Evolutionary conservation across 129 eudicot species (phyloP).

Genomic region (Scalesia atractyloides): DNA sequence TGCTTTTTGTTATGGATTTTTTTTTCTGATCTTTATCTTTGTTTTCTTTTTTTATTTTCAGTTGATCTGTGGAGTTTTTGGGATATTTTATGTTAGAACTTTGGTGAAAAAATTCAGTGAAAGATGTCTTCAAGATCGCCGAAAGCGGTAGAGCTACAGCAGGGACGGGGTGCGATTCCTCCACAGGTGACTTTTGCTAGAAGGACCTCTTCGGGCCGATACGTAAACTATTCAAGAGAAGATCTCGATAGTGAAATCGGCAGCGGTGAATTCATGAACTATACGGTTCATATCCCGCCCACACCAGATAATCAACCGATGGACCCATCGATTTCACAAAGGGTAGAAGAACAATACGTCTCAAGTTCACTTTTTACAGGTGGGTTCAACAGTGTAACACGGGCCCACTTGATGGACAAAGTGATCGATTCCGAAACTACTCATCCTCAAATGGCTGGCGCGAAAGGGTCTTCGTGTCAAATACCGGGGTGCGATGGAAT

Average conservation of each 20-base stretch:
- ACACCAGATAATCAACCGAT: constrained; percentile 72
- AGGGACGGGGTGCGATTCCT: constrained; percentile 36
- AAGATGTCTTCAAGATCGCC: constrained; percentile 46
- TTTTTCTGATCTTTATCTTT: constrained; percentile 10
- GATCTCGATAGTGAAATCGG: constrained; percentile 56
- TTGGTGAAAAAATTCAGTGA: neutral
- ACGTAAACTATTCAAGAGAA: constrained; percentile 50
- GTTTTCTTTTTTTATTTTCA: neutral
- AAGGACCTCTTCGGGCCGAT: constrained; percentile 45
- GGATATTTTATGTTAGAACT: constrained; percentile 10
- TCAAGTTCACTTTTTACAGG: constrained; percentile 65
- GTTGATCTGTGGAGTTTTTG: constrained; percentile 34
- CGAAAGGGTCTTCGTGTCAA: constrained; percentile 59
- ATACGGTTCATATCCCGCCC: constrained; percentile 53
- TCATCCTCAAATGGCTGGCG: constrained; percentile 78
- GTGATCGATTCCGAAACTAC: constrained; percentile 55
- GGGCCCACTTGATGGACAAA: constrained; percentile 72
- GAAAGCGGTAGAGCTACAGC: constrained; percentile 35
- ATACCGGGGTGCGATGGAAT: constrained; percentile 63
- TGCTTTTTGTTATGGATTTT: neutral
- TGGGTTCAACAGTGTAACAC: constrained; percentile 62
- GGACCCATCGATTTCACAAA: constrained; percentile 54
- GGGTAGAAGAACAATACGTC: constrained; percentile 67
- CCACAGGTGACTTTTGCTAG: constrained; percentile 57
- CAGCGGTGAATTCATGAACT: constrained; percentile 40